Base-by-base conservation (phyloP, 768 basidiomycete species). In the Hortiboletus flavorubellus region DNA sequence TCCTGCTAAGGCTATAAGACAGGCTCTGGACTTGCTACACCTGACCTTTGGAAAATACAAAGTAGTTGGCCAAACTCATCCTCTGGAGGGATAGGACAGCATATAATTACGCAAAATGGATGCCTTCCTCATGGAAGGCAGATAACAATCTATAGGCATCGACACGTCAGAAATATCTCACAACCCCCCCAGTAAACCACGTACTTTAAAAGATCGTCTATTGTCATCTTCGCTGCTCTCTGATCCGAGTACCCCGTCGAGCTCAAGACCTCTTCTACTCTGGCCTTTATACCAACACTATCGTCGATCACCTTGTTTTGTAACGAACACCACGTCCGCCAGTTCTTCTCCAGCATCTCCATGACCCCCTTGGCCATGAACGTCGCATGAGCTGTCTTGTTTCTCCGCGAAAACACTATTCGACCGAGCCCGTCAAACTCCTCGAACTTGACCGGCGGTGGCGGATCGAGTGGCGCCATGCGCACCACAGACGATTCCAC, bases 351-450 rank as follows among this genome's bases (percentile, higher is more conserved):
- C 58, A 98, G 72, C 90, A 98, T 91, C 63, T 93, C 89, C 68
- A 90, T 80, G 33, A 99, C 93, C 6, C 96, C 97, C 68, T 93
- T 96, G 16, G 94, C 94, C 77, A 83, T 83, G 68, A 99, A 98
- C 62, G 86, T 91, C 10, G 87, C 93, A 64, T 93, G 84, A 0
- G 93, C 76, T 8, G 85, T 92, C 75, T 97, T 98, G 69, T 98
- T 98, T 61, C 89, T 81, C 56, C 96, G 76, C 31, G 85, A 85
- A 68, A 98, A 98, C 38, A 97, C 74, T 52, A 98, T 93, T 42
- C 97, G 80, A 45, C 85, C 91, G 59, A 99, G 78, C 2, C 97
- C 97, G 68, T 99, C 97, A 67, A 98, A 98, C 72, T 99, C 97
- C 65, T 95, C 95, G 60, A 98, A 99, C 68, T 86, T 85, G 57